phyloP scores from a whole-genome alignment of 805 yeast species.

The Zygoascus bituminiphila region DNA sequence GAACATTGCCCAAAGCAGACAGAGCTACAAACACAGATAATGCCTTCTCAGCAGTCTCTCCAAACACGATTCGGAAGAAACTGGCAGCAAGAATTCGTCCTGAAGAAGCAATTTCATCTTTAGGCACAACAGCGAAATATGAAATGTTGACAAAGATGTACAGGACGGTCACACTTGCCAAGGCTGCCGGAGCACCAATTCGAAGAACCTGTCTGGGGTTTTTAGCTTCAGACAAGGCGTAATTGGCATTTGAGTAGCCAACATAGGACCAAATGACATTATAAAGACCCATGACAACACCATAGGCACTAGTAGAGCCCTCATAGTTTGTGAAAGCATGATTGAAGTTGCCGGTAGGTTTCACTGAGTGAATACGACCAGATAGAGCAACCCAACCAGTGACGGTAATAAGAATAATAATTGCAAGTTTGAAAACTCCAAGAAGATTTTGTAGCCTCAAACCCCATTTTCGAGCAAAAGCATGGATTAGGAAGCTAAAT shows the following conservation, averaged over 20 bases:
- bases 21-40: slow-evolving; percentile 74
- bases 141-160: slow-evolving; percentile 74
- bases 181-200: slow-evolving; percentile 68
- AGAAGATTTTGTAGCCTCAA: slow-evolving; percentile 54
- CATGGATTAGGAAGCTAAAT: slow-evolving; percentile 58
- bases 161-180: slow-evolving; percentile 50
- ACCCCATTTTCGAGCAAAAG: slow-evolving; percentile 55
- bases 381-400: slow-evolving; percentile 82
- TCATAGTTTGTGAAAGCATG: slow-evolving; percentile 48
- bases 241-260: slow-evolving; percentile 77
- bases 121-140: slow-evolving; percentile 44
- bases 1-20: slow-evolving; percentile 72
- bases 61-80: slow-evolving; percentile 67
- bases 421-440: slow-evolving; percentile 67
- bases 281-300: slow-evolving; percentile 57
- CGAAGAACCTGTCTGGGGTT: slow-evolving; percentile 63
- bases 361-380: slow-evolving; percentile 46
- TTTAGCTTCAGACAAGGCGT: slow-evolving; percentile 71
- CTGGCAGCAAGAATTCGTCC: slow-evolving; percentile 69
- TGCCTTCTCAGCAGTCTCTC: slow-evolving; percentile 59
- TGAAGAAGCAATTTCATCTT: slow-evolving; percentile 41
- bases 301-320: slow-evolving; percentile 30
- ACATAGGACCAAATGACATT: slow-evolving; percentile 80
- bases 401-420: slow-evolving; percentile 58
- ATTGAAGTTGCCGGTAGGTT: slow-evolving; percentile 51